Base-by-base conservation (phyloP, 2,329 filamentous ascomycete genomes). In the Colletotrichum zoysiae region DNA sequence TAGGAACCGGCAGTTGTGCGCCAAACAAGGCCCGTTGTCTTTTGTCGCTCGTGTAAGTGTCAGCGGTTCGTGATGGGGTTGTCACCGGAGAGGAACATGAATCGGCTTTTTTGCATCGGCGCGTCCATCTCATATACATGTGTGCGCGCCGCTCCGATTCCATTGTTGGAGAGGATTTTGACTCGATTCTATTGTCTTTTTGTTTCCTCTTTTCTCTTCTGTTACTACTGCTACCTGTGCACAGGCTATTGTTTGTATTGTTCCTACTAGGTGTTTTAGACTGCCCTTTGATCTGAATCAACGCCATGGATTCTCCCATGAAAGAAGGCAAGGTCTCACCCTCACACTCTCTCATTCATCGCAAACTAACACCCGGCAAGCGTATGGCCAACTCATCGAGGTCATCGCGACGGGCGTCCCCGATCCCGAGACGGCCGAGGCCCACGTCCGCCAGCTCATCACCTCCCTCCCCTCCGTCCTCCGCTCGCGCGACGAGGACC, bases 241-340 rank as follows among this genome's bases (percentile, higher is more conserved):
- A 26, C 26, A 26, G 26, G 26, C 26, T 26, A 30, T 46, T n/a
- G 2, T 8, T 33, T 33, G 38, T 26, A 46, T 16, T 38, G 3
- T 8, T n/a, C n/a, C 18, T 23, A 16, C 33, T 12, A 4, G 6
- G n/a, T 14, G 35, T 42, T 26, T 26, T 8, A 3, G 33, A 18
- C 7, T 16, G 35, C 6, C n/a, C 20, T 30, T 2, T 14, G 23
- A 48, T 44, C n/a, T 42, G 30, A 23, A n/a, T 11, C 51, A 64
- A 44, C 44, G 12, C 30, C 55, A 74, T 74, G 65, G 68, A 74
- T 2, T 74, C 71, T 26, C 73, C 73, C 48, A 74, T 74, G 73
- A 67, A 55, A 60, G 73, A 74, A 69, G 73, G 73, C 6, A 35
- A 23, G 53, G 64, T 33, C 50, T 53, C 50, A 53, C 16, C 9